Evolutionary conservation across 176 grass and related monocot species (phyloP).

Genomic region (Aegilops tauschii): DNA sequence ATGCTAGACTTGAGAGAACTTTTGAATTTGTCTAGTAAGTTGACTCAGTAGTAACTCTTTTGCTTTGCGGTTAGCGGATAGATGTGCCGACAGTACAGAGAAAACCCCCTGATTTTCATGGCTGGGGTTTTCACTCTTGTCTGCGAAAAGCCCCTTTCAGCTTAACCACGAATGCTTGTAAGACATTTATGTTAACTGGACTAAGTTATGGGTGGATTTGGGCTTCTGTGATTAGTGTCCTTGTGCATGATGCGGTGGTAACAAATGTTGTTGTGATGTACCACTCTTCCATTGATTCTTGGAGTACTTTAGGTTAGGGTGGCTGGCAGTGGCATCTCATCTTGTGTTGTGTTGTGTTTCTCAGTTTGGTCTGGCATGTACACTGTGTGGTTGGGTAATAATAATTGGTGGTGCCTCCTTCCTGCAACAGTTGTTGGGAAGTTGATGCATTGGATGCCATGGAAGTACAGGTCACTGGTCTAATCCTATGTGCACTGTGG

Average conservation of each 20-base stretch:
- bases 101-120: not conserved
- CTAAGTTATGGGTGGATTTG: constrained; percentile 21
- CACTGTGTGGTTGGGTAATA: constrained; percentile 25
- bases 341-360: not conserved
- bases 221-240: not conserved
- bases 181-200: constrained; percentile 16
- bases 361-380: constrained; percentile 5
- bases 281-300: constrained; percentile 23
- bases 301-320: constrained; percentile 7
- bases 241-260: not conserved
- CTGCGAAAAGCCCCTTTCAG: not conserved
- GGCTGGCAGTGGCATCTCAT: constrained; percentile 10
- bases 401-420: not conserved
- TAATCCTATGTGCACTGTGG: constrained; percentile 34
- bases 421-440: constrained; percentile 25
- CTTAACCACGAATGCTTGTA: not conserved
- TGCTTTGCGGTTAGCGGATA: constrained; percentile 8
- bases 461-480: constrained; percentile 47
- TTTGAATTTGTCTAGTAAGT: constrained; percentile 29
- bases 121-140: constrained; percentile 6
- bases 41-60: constrained; percentile 12
- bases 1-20: constrained; percentile 25
- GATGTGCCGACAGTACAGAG: not conserved
- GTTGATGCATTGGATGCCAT: constrained; percentile 46
- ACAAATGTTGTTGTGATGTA: constrained; percentile 20